Evolutionary conservation across 257 asterid genomes (phyloP).

Genomic region (Jasminum sambac): DNA sequence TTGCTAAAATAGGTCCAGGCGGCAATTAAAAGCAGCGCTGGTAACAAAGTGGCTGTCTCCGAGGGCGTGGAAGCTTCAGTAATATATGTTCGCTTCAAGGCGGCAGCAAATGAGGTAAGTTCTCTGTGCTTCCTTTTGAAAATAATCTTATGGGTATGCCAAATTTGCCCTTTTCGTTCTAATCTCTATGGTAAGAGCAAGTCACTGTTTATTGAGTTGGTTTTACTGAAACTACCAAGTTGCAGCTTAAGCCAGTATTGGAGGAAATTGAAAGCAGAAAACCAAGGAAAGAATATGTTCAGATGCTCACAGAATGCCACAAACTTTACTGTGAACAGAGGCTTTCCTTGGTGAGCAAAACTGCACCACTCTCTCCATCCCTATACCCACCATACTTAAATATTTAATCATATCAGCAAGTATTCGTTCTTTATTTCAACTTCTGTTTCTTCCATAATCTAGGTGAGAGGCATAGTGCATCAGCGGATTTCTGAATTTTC

Average conservation of each 20-base stretch:
- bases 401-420: not conserved
- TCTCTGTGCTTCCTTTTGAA: conserved; percentile 19
- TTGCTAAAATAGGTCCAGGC: conserved; percentile 63
- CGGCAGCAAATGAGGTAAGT: conserved; percentile 91
- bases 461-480: conserved; percentile 88
- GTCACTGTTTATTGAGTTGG: conserved; percentile 16
- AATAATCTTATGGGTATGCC: conserved; percentile 17
- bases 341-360: conserved; percentile 74
- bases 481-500: conserved; percentile 89
- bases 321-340: conserved; percentile 95
- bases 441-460: conserved; percentile 20
- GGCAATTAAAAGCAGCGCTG: conserved; percentile 73
- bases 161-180: conserved; percentile 4
- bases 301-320: conserved; percentile 93
- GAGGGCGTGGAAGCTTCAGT: conserved; percentile 96
- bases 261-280: conserved; percentile 94
- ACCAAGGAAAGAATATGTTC: conserved; percentile 90
- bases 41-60: conserved; percentile 70
- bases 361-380: conserved; percentile 15
- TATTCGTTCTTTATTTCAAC: not conserved
- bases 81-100: conserved; percentile 92
- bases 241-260: conserved; percentile 93
- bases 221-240: conserved; percentile 24
- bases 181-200: conserved; percentile 16
- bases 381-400: not conserved